A percentile compares a stretch with the other conserved stretches of the same genome.
Conservation (phyloP, 106 monocot genomes). For the Alisma plantagoaquatica region DNA sequence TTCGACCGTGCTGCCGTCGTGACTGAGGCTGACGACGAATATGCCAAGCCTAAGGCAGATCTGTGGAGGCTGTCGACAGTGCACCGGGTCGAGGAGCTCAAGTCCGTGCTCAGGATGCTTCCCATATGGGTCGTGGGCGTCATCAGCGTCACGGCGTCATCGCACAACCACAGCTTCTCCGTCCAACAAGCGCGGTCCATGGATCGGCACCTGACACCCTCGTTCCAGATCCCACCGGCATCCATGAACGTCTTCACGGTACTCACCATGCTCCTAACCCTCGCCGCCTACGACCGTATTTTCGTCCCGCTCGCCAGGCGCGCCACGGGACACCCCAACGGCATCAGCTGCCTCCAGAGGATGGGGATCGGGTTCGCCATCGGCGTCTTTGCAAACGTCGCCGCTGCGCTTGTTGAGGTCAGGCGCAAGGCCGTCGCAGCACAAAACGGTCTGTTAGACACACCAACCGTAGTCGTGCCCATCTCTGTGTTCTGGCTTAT, state of each 20-base stretch:
- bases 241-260: constrained; percentile 40
- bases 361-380: constrained; percentile 47
- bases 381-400: constrained; percentile 25
- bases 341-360: constrained; percentile 51
- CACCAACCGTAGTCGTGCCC: constrained; percentile 4
- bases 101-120: constrained; percentile 49
- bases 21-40: constrained; percentile 24
- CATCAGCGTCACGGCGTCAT: constrained; percentile 24
- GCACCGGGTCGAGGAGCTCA: constrained; percentile 62
- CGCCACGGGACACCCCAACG: constrained; percentile 28
- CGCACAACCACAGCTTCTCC: constrained; percentile 54
- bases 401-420: constrained; percentile 33
- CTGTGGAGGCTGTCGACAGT: constrained; percentile 53
- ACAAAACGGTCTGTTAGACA: constrained; percentile 22
- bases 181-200: constrained; percentile 53
- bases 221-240: constrained; percentile 47
- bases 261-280: constrained; percentile 26
- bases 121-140: constrained; percentile 55
- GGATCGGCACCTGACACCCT: constrained; percentile 40
- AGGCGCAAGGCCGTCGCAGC: constrained; percentile 22
- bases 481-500: constrained; percentile 44
- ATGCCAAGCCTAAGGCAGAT: constrained; percentile 8
- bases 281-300: constrained; percentile 39
- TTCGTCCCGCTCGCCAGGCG: constrained; percentile 42
- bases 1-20: constrained; percentile 46